Percentiles rank a stretch among this genome's conserved stretches.
Conservation (phyloP, 257 asterid genomes). For the Oldenlandia corymbosa region DNA sequence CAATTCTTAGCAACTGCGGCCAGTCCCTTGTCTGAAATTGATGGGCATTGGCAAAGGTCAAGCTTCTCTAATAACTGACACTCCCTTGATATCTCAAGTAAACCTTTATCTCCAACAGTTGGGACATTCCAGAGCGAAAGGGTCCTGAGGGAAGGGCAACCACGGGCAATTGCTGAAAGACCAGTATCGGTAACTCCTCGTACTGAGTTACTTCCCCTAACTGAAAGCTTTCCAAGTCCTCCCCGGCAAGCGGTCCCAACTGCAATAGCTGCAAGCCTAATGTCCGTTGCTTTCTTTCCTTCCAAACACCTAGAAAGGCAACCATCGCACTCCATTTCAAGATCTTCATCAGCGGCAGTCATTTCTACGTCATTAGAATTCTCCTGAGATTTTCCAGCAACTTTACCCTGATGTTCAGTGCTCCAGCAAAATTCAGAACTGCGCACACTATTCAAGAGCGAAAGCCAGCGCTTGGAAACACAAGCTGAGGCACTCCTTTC, state of each 20-base stretch:
- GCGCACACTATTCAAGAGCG: slow-evolving; percentile 50
- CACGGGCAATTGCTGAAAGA: slow-evolving; percentile 64
- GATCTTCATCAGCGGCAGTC: slow-evolving; percentile 36
- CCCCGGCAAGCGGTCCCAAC: slow-evolving; percentile 89
- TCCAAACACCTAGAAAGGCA: slow-evolving; percentile 79
- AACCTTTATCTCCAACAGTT: slow-evolving; percentile 64
- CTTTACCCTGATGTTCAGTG: slow-evolving; percentile 24
- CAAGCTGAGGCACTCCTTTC: slow-evolving; percentile 76
- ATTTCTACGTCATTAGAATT: slow-evolving; percentile 19
- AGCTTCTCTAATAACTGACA: slow-evolving; percentile 73
- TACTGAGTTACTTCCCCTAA: slow-evolving; percentile 57
- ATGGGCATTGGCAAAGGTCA: slow-evolving; percentile 71
- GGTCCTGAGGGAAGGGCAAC: slow-evolving; percentile 78
- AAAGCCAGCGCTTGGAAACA: slow-evolving; percentile 87
- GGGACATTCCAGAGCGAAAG: slow-evolving; percentile 79
- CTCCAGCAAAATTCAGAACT: slow-evolving; percentile 45
- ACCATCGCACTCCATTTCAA: slow-evolving; percentile 65
- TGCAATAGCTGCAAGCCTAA: slow-evolving; percentile 83
- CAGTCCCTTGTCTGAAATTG: slow-evolving; percentile 59
- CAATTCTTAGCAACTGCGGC: slow-evolving; percentile 60
- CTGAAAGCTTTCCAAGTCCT: slow-evolving; percentile 83
- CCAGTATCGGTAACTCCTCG: slow-evolving; percentile 68
- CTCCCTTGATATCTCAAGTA: slow-evolving; percentile 69
- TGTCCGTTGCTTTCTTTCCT: slow-evolving; percentile 88
- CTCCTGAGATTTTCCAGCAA: slow-evolving; percentile 10